Evolutionary conservation across 495 filamentous ascomycete species (phyloP).

Genomic region (Niebla homalea): DNA sequence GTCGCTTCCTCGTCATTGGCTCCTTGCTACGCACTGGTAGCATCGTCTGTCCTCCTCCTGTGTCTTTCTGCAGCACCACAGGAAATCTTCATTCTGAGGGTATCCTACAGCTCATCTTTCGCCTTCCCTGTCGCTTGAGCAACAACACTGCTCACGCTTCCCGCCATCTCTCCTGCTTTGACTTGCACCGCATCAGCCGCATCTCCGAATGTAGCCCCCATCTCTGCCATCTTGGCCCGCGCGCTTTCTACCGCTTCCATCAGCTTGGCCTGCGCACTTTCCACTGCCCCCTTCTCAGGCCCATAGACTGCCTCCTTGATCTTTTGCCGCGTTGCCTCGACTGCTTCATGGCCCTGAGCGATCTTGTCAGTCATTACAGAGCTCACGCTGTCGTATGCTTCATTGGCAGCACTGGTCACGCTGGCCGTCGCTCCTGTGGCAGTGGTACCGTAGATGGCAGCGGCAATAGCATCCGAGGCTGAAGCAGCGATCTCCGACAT

Average conservation of each 20-base stretch:
- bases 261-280: conserved; percentile 39
- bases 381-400: conserved; percentile 22
- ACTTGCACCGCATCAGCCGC: conserved; percentile 26
- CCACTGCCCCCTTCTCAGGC: conserved; percentile 38
- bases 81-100: too few relatives aligned
- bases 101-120: conserved; percentile 44
- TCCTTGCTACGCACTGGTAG: too few relatives aligned
- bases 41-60: too few relatives aligned
- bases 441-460: conserved; percentile 41
- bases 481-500: conserved; percentile 37
- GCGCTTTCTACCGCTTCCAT: conserved; percentile 35
- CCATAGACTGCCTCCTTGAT: conserved; percentile 30
- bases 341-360: conserved; percentile 17
- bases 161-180: conserved; percentile 33
- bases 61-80: too few relatives aligned
- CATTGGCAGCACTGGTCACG: conserved; percentile 25
- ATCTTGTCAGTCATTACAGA: conserved; percentile 22
- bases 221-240: conserved; percentile 31
- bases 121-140: conserved; percentile 26
- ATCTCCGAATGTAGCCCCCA: conserved; percentile 27
- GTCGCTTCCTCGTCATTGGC: too few relatives aligned
- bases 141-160: conserved; percentile 28
- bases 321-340: conserved; percentile 17
- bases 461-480: conserved; percentile 35
- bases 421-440: conserved; percentile 24